phyloP scores from a whole-genome alignment of 305 asterid species.

The Ajuga reptans region DNA sequence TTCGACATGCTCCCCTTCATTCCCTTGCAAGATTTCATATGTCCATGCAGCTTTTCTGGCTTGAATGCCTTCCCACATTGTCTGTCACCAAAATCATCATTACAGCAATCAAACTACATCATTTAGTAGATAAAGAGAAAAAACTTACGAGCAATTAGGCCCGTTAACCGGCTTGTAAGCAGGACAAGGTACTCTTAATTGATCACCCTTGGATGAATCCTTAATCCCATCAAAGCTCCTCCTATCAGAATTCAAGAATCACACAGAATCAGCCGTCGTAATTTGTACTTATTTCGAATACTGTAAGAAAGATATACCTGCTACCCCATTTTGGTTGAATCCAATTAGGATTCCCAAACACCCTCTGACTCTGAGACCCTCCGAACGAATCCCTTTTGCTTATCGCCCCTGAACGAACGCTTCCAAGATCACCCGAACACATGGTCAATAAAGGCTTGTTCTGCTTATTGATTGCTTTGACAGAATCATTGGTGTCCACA shows the following conservation, averaged over 20 bases:
- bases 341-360: slow-evolving; percentile 40
- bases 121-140: not conserved
- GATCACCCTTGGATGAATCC: slow-evolving; percentile 31
- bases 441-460: slow-evolving; percentile 25
- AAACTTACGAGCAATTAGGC: slow-evolving; percentile 46
- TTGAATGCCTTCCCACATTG: slow-evolving; percentile 80
- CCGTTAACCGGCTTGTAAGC: slow-evolving; percentile 29
- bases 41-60: slow-evolving; percentile 77
- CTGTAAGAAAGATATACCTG: slow-evolving; percentile 36
- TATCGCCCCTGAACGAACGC: slow-evolving; percentile 26
- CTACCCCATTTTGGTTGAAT: slow-evolving; percentile 33
- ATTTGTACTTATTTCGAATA: not conserved
- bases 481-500: slow-evolving; percentile 53
- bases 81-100: slow-evolving; percentile 16
- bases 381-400: slow-evolving; percentile 44
- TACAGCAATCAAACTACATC: not conserved
- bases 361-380: slow-evolving; percentile 78
- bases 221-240: slow-evolving; percentile 61
- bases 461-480: slow-evolving; percentile 30
- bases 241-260: slow-evolving; percentile 27
- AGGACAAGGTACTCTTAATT: slow-evolving; percentile 17
- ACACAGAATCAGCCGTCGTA: not conserved
- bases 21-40: slow-evolving; percentile 82
- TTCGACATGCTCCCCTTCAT: slow-evolving; percentile 43
- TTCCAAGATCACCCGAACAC: slow-evolving; percentile 25